A percentile compares a stretch with the other conserved stretches of the same genome.
phyloP scores from a whole-genome alignment of 768 basidiomycete species.

The Rhodotorula kratochvilovae region DNA sequence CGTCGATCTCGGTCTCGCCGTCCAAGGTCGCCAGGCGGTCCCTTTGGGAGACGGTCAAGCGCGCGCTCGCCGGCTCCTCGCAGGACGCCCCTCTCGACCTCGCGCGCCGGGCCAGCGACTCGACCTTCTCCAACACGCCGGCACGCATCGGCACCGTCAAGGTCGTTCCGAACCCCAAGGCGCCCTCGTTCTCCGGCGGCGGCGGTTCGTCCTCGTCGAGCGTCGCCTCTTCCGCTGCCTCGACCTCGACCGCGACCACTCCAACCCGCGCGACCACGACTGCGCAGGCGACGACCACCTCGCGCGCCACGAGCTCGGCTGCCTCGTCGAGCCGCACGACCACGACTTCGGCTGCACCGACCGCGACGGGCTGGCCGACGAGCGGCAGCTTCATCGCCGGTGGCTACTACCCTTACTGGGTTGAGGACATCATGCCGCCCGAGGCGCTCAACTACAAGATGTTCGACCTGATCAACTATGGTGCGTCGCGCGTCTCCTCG shows the following conservation, averaged over 20 bases:
- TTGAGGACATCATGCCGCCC: slow-evolving; percentile 58
- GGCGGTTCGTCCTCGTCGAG: background rate
- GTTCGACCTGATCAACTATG: slow-evolving; percentile 79
- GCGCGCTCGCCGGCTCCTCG: background rate
- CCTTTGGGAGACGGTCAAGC: slow-evolving; percentile 5
- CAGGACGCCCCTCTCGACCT: background rate
- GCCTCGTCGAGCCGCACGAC: background rate
- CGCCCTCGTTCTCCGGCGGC: slow-evolving; percentile 7
- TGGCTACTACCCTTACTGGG: slow-evolving; percentile 83
- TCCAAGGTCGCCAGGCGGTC: background rate
- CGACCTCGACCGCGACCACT: slow-evolving; percentile 9
- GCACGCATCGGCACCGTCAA: slow-evolving; percentile 14
- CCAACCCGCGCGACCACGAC: too few species aligned
- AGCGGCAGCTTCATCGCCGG: slow-evolving; percentile 56
- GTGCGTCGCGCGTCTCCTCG: slow-evolving; percentile 46
- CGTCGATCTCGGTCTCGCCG: slow-evolving; percentile 18
- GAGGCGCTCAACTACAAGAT: slow-evolving; percentile 64
- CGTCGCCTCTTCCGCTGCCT: background rate
- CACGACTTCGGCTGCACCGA: slow-evolving; percentile 12
- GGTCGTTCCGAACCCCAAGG: slow-evolving; percentile 35
- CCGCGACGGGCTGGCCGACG: slow-evolving; percentile 17
- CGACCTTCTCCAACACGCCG: background rate
- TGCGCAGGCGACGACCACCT: slow-evolving; percentile 4
- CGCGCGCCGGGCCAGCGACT: background rate
- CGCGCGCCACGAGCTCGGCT: background rate